Evolutionary conservation across 345 rosid species (phyloP).

Genomic region (Brassica incana): DNA sequence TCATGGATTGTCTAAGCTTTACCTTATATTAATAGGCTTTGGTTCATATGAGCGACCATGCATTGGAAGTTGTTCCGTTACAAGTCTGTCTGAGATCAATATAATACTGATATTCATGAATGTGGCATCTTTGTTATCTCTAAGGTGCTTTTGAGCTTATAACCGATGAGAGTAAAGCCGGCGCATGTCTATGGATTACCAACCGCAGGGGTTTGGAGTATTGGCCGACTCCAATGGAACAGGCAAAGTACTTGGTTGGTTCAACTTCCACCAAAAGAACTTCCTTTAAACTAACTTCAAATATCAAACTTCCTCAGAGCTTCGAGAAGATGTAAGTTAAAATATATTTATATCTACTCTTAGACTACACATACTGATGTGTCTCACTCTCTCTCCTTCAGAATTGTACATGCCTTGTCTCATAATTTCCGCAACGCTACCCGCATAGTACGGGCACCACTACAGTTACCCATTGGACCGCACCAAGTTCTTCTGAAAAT

Average conservation of each 20-base stretch:
- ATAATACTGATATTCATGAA: background rate
- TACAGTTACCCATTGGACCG: conserved; percentile 68
- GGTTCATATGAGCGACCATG: conserved; percentile 5
- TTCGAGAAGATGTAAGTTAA: conserved; percentile 81
- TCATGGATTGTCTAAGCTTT: background rate
- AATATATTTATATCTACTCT: background rate
- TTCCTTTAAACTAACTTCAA: conserved; percentile 41
- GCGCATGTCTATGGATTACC: conserved; percentile 89
- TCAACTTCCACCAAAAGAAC: conserved; percentile 44
- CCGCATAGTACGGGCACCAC: conserved; percentile 46
- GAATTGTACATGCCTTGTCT: conserved; percentile 81
- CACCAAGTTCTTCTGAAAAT: conserved; percentile 80
- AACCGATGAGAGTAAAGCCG: conserved; percentile 73
- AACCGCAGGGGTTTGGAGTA: conserved; percentile 86
- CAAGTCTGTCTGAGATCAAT: background rate
- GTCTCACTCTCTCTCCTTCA: conserved; percentile 41
- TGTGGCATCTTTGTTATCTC: background rate
- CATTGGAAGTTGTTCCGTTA: background rate
- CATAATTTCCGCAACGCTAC: conserved; percentile 92
- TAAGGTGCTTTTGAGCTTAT: conserved; percentile 96
- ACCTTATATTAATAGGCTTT: background rate
- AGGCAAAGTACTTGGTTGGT: conserved; percentile 67
- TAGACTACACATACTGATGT: conserved; percentile 21
- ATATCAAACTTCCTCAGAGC: conserved; percentile 66
- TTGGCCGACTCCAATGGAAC: conserved; percentile 80